Conservation (phyloP, 208 protist species). For the Trypanosoma theileri region DNA sequence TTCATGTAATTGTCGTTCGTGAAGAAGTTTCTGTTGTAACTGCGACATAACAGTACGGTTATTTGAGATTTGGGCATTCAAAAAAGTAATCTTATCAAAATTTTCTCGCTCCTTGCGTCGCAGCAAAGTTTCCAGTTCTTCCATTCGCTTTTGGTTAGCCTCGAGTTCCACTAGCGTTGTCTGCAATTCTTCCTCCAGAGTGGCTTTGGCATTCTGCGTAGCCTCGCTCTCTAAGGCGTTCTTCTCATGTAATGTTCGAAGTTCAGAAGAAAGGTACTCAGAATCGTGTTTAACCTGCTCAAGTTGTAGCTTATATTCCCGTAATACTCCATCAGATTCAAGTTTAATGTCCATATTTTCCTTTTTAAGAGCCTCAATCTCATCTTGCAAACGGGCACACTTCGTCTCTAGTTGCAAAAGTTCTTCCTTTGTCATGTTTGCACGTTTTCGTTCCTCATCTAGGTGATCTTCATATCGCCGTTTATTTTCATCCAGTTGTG, state of each 20-base stretch:
- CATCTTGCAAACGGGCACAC: slow-evolving; percentile 40
- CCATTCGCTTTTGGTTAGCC: slow-evolving; percentile 52
- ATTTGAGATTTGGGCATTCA: slow-evolving; percentile 87
- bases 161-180: slow-evolving; percentile 59
- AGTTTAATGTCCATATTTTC: slow-evolving; percentile 43
- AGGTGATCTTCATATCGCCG: slow-evolving; percentile 61
- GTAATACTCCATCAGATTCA: slow-evolving; percentile 40
- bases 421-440: slow-evolving; percentile 37
- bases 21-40: slow-evolving; percentile 59
- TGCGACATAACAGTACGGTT: slow-evolving; percentile 67
- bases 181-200: slow-evolving; percentile 37
- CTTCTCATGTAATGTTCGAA: slow-evolving; percentile 51
- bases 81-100: slow-evolving; percentile 85
- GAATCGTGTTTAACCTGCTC: slow-evolving; percentile 87
- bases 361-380: slow-evolving; percentile 42
- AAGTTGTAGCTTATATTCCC: slow-evolving; percentile 72
- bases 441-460: slow-evolving; percentile 45
- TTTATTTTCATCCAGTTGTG: slow-evolving; percentile 76
- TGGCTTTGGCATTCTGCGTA: slow-evolving; percentile 31
- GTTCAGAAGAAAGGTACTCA: slow-evolving; percentile 70
- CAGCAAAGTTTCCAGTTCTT: slow-evolving; percentile 65
- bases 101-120: slow-evolving; percentile 69
- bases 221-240: slow-evolving; percentile 31
- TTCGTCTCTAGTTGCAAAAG: slow-evolving; percentile 37
- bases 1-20: slow-evolving; percentile 44